These are phyloP conservation scores for Colletotrichum chrysophilum DNA, from an alignment of 2,329 filamentous ascomycete genomes.

Conservation along the genomic window DNA sequence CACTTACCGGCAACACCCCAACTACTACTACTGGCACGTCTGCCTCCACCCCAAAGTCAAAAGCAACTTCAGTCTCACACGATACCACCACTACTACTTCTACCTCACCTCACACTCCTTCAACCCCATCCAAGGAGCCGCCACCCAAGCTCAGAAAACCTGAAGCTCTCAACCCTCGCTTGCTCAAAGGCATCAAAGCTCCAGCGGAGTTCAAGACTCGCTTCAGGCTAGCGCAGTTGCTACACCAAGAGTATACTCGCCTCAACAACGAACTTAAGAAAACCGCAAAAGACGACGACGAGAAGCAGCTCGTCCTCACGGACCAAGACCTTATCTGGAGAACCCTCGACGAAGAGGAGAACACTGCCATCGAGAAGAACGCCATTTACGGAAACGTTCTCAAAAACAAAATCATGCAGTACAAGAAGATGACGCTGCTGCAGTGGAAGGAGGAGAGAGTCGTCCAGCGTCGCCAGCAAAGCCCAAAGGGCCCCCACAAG, in stretches of 20 bases:
- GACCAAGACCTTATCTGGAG: constrained; percentile 71
- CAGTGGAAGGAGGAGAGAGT: constrained; percentile 73
- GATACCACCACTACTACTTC: background rate
- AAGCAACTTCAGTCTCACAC: background rate
- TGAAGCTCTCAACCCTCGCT: constrained; percentile 71
- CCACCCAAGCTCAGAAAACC: constrained; percentile 32
- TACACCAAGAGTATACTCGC: constrained; percentile 70
- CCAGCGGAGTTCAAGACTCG: constrained; percentile 64
- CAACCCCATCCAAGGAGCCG: constrained; percentile 18
- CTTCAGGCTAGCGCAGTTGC: constrained; percentile 61
- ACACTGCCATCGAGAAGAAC: constrained; percentile 68
- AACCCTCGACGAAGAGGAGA: constrained; percentile 80
- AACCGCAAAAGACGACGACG: constrained; percentile 52
- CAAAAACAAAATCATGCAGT: constrained; percentile 77
- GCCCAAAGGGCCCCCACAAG: constrained; percentile 33
- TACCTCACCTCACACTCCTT: constrained; percentile 4
- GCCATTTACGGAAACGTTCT: constrained; percentile 83
- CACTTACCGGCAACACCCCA: background rate
- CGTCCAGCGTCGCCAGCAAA: constrained; percentile 30
- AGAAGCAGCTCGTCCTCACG: constrained; percentile 60
- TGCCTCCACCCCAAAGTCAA: background rate
- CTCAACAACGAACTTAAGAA: constrained; percentile 69
- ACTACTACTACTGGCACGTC: background rate
- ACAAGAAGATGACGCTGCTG: constrained; percentile 75
- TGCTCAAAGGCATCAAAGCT: constrained; percentile 59